A percentile compares a stretch with the other conserved stretches of the same genome.
Conservation (phyloP, 73 alveolate genomes). For the Stentor coeruleus region DNA sequence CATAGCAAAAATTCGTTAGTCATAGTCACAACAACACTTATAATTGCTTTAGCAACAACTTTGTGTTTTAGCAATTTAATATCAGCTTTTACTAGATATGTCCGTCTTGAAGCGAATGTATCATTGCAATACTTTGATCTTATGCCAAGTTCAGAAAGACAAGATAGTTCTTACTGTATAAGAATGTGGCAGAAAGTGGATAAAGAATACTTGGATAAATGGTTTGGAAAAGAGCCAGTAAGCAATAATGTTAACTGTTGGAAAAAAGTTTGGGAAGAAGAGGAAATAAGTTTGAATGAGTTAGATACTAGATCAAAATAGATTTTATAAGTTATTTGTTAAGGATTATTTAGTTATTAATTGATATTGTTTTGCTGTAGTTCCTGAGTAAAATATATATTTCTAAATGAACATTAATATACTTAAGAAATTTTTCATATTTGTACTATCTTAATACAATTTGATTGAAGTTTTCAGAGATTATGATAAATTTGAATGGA, state of each 20-base stretch:
- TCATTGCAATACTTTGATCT: neutral
- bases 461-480: too few species aligned
- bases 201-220: conserved; percentile 16
- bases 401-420: too few species aligned
- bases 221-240: neutral
- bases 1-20: neutral
- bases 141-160: conserved; percentile 19
- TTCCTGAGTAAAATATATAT: too few species aligned
- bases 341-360: too few species aligned
- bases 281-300: neutral
- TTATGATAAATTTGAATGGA: too few species aligned
- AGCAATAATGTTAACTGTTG: neutral
- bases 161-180: conserved; percentile 7
- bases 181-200: conserved; percentile 27
- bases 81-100: neutral
- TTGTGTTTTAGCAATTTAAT: neutral
- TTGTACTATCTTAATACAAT: too few species aligned
- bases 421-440: too few species aligned
- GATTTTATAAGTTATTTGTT: too few species aligned
- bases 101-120: neutral
- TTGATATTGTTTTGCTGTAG: too few species aligned
- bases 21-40: neutral
- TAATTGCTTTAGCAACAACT: neutral
- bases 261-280: conserved; percentile 5
- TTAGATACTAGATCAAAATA: neutral